Evolutionary conservation across 495 filamentous ascomycete species (phyloP).

Genomic region (Penicilliopsis zonata): DNA sequence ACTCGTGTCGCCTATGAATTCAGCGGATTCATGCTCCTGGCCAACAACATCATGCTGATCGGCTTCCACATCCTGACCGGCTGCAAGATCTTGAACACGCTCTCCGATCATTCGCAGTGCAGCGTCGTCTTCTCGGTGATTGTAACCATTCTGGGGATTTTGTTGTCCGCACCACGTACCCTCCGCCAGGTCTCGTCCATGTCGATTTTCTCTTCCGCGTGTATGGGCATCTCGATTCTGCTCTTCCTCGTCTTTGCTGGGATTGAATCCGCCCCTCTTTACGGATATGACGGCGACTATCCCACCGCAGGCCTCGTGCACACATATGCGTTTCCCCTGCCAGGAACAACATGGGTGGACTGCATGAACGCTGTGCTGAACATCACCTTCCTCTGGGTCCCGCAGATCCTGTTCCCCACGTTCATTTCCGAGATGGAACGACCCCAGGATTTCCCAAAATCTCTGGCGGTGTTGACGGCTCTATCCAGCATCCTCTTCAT

Average conservation of each 20-base stretch:
- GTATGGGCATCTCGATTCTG: constrained; percentile 32
- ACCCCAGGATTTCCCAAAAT: constrained; percentile 44
- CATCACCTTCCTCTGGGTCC: constrained; percentile 35
- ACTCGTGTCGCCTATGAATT: constrained; percentile 22
- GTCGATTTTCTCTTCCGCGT: constrained; percentile 34
- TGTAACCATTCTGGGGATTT: constrained; percentile 22
- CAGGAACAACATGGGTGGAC: constrained; percentile 30
- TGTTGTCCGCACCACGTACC: constrained; percentile 29
- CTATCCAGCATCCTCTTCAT: constrained; percentile 42
- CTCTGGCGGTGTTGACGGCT: constrained; percentile 30
- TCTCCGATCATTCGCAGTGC: constrained; percentile 24
- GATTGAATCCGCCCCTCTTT: constrained; percentile 24
- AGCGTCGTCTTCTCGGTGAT: constrained; percentile 24
- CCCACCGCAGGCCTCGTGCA: constrained; percentile 24
- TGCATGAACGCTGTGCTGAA: constrained; percentile 37
- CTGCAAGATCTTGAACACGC: constrained; percentile 23
- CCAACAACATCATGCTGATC: constrained; percentile 27
- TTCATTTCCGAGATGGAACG: constrained; percentile 47
- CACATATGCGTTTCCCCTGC: constrained; percentile 32
- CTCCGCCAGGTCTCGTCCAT: constrained; percentile 31
- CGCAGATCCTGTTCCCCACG: constrained; percentile 43
- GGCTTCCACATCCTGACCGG: constrained; percentile 29
- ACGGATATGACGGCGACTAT: constrained; percentile 20
- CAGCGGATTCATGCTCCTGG: constrained; percentile 25
- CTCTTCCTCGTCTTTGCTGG: constrained; percentile 35